phyloP scores from a whole-genome alignment of 768 basidiomycete species.

The Mycena latifolia region DNA sequence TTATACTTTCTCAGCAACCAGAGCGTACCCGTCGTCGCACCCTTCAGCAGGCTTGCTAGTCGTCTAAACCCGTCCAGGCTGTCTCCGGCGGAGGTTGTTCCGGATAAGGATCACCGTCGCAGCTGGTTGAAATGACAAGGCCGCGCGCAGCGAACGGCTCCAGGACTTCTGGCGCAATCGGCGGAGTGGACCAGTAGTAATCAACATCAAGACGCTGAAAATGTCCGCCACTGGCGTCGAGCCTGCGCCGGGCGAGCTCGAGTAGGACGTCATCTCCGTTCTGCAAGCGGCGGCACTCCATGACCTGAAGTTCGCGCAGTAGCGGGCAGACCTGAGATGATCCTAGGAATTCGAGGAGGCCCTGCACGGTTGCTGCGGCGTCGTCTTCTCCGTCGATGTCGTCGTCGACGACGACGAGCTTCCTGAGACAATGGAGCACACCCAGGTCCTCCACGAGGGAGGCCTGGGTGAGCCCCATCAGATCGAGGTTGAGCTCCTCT shows the following conservation, averaged over 20 bases:
- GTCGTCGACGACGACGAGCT: not conserved
- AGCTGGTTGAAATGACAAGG: not conserved
- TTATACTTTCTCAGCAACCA: too few species aligned
- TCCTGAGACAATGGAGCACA: not conserved
- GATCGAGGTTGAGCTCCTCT: constrained; percentile 11
- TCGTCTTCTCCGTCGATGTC: not conserved
- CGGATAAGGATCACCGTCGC: too few species aligned
- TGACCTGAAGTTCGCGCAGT: not conserved
- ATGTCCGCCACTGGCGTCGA: not conserved
- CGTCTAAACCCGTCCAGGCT: too few species aligned
- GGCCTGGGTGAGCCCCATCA: not conserved
- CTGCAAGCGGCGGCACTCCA: not conserved
- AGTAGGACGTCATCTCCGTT: not conserved
- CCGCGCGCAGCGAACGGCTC: constrained; percentile 1
- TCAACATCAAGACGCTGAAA: constrained; percentile 1
- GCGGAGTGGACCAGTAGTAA: not conserved
- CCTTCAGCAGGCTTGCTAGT: too few species aligned
- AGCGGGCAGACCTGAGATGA: not conserved
- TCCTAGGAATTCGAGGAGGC: too few species aligned
- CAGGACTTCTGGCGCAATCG: not conserved
- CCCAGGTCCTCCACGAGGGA: not conserved
- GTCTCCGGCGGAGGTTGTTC: too few species aligned
- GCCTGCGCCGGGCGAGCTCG: not conserved
- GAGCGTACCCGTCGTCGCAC: too few species aligned
- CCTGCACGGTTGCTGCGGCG: not conserved